Evolutionary conservation across 2,329 filamentous ascomycete genomes (phyloP).

Genomic region (Aspergillus sp.): DNA sequence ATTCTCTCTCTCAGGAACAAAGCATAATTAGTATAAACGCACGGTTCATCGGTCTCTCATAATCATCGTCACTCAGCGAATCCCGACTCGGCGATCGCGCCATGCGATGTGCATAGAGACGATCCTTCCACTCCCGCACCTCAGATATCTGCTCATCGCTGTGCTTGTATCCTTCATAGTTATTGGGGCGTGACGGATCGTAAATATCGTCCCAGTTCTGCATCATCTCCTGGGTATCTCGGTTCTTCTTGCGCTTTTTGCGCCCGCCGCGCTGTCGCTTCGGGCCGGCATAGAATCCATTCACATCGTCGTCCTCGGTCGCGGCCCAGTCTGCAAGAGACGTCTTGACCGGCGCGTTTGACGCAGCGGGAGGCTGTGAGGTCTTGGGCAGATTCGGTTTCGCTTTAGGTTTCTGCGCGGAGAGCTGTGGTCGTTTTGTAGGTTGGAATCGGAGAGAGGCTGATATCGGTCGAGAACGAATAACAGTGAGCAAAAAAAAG

Average conservation of each 20-base stretch:
- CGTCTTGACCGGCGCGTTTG: conserved; percentile 57
- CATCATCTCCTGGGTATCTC: conserved; percentile 56
- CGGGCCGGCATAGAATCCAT: conserved; percentile 62
- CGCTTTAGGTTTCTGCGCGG: conserved; percentile 59
- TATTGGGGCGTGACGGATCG: conserved; percentile 78
- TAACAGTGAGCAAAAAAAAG: conserved; percentile 50
- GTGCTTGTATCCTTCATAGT: conserved; percentile 77
- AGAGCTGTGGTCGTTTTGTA: conserved; percentile 72
- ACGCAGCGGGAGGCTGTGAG: conserved; percentile 32
- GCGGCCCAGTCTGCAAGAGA: conserved; percentile 79
- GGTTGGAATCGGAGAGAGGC: conserved; percentile 81
- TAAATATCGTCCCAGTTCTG: conserved; percentile 91
- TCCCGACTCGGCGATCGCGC: conserved; percentile 45
- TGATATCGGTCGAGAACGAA: conserved; percentile 34
- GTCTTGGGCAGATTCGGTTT: conserved; percentile 62
- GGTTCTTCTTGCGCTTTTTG: conserved; percentile 74
- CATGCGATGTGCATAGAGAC: conserved; percentile 71
- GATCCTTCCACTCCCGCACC: conserved; percentile 79
- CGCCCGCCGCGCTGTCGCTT: conserved; percentile 75
- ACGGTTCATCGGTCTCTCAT: conserved; percentile 48
- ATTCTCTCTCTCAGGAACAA: background rate
- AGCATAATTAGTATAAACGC: conserved; percentile 23
- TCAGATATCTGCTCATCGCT: conserved; percentile 82
- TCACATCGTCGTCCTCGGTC: conserved; percentile 75
- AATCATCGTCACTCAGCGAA: conserved; percentile 52